These are phyloP conservation scores for Potentilla sterilis DNA, from an alignment of 306 rosid genomes.

Conservation along the genomic window DNA sequence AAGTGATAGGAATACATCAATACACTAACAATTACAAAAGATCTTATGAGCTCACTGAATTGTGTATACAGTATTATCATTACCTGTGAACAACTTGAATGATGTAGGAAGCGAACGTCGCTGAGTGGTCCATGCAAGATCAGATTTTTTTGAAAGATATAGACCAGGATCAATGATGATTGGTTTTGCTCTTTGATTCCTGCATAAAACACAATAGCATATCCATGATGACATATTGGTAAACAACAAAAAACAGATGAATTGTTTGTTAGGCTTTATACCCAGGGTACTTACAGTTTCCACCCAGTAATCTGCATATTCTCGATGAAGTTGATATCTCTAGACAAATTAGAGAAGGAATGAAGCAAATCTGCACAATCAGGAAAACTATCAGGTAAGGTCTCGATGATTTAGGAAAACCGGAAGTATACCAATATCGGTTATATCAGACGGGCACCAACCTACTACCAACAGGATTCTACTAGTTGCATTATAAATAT, in stretches of 20 bases:
- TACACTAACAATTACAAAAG: neutral
- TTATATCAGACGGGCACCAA: neutral
- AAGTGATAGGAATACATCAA: neutral
- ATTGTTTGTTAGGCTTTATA: neutral
- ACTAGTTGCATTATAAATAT: neutral
- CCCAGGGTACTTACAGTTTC: slow-evolving; percentile 71
- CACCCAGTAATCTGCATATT: slow-evolving; percentile 68
- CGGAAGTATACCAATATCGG: neutral
- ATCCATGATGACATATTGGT: slow-evolving; percentile 8
- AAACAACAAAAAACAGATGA: neutral
- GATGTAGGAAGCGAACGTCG: slow-evolving; percentile 86
- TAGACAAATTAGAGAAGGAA: slow-evolving; percentile 77
- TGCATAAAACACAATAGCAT: slow-evolving; percentile 28
- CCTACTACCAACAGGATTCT: neutral
- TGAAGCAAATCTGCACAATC: slow-evolving; percentile 78
- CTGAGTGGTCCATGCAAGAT: slow-evolving; percentile 75
- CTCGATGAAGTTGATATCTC: slow-evolving; percentile 83
- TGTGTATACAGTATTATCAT: neutral
- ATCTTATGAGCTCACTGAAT: neutral
- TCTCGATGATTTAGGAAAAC: neutral
- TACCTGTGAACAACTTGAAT: slow-evolving; percentile 82
- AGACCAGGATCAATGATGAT: slow-evolving; percentile 72
- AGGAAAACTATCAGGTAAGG: slow-evolving; percentile 23
- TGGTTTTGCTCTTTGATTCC: slow-evolving; percentile 91
- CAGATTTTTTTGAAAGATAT: slow-evolving; percentile 67